phyloP scores from a whole-genome alignment of 2,329 filamentous ascomycete species.

The Verticillium tricorpus region DNA sequence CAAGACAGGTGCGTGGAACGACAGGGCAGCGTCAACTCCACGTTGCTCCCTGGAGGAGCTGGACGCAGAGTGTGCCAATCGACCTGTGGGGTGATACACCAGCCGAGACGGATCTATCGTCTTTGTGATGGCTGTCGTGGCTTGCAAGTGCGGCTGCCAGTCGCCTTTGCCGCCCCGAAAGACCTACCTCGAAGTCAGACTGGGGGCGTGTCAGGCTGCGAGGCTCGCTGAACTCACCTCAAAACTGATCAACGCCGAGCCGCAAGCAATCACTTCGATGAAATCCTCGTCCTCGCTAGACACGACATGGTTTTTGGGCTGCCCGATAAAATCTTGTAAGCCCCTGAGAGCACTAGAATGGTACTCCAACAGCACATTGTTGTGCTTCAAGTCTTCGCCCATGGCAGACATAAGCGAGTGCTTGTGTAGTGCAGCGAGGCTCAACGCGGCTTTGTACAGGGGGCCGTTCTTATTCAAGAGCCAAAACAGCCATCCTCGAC shows the following conservation, averaged over 20 bases:
- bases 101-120: neutral
- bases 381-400: neutral
- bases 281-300: conserved; percentile 13
- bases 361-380: conserved; percentile 10
- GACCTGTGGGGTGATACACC: conserved; percentile 1
- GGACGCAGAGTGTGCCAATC: neutral
- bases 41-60: neutral
- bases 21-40: conserved; percentile 4
- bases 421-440: conserved; percentile 20
- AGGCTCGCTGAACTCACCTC: conserved; percentile 14
- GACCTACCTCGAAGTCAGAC: neutral
- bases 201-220: neutral
- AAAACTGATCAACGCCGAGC: conserved; percentile 20
- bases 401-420: conserved; percentile 18
- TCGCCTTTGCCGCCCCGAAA: conserved; percentile 8
- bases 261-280: conserved; percentile 20
- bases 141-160: conserved; percentile 9
- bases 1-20: conserved; percentile 8
- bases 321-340: neutral
- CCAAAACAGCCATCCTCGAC: conserved; percentile 21
- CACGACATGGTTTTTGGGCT: conserved; percentile 14
- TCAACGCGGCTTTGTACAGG: conserved; percentile 19
- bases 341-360: conserved; percentile 20
- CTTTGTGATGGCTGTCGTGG: neutral
- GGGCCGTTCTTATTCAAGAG: conserved; percentile 15